Evolutionary conservation across 2,329 filamentous ascomycete genomes (phyloP).

Genomic region (Trichoderma citrinoviride): DNA sequence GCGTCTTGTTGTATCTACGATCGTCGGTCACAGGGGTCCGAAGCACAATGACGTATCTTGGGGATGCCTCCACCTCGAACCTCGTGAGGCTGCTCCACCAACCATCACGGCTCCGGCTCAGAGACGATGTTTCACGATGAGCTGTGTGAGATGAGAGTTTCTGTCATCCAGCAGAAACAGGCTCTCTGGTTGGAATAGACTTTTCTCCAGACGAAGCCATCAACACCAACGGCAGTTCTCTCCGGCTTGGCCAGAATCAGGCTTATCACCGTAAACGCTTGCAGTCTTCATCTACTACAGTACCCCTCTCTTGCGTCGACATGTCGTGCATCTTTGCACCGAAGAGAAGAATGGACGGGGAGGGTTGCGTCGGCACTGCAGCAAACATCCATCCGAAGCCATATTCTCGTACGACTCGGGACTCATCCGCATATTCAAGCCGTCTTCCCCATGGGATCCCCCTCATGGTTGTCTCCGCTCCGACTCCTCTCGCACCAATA

Average conservation of each 20-base stretch:
- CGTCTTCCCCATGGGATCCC: constrained; percentile 4
- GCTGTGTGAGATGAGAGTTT: not conserved
- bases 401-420: not conserved
- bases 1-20: constrained; percentile 15
- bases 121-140: not conserved
- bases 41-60: constrained; percentile 19
- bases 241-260: not conserved
- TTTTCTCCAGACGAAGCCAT: not conserved
- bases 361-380: constrained; percentile 13
- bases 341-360: not conserved
- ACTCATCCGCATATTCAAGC: not conserved
- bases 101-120: not conserved
- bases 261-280: not conserved
- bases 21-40: constrained; percentile 2
- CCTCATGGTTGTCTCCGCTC: constrained; percentile 16
- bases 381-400: constrained; percentile 2
- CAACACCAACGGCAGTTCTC: constrained; percentile 15
- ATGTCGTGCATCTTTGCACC: not conserved
- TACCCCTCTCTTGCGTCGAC: not conserved
- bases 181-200: not conserved
- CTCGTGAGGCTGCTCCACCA: not conserved
- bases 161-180: constrained; percentile 5
- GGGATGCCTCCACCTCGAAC: not conserved
- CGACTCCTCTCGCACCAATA: constrained; percentile 5
- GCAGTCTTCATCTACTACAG: not conserved